Evolutionary conservation across 2,329 filamentous ascomycete genomes (phyloP).

Genomic region (Pseudogymnoascus sp.): DNA sequence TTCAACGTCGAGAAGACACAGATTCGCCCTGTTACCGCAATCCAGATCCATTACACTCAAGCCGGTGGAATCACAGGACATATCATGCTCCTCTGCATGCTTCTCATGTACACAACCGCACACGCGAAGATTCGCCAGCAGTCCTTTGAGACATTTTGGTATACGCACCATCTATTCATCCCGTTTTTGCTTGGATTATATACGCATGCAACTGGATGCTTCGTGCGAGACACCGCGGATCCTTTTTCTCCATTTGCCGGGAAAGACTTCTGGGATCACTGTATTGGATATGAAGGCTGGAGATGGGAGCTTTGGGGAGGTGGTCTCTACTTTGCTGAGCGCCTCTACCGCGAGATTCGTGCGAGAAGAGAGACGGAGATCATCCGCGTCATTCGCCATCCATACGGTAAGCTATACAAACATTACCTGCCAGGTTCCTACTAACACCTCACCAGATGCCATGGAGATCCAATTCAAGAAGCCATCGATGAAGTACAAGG

Average conservation of each 20-base stretch:
- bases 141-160: slow-evolving; percentile 98
- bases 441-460: slow-evolving; percentile 52
- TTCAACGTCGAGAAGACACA: slow-evolving; percentile 87
- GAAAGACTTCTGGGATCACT: slow-evolving; percentile 77
- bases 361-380: slow-evolving; percentile 79
- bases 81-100: slow-evolving; percentile 98
- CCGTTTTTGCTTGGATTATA: slow-evolving; percentile 91
- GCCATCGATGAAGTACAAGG: slow-evolving; percentile 95
- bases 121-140: slow-evolving; percentile 92
- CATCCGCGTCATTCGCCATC: slow-evolving; percentile 87
- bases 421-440: neutral
- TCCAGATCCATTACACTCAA: slow-evolving; percentile 87
- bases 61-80: slow-evolving; percentile 91
- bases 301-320: slow-evolving; percentile 89
- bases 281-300: slow-evolving; percentile 93
- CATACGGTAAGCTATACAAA: slow-evolving; percentile 58
- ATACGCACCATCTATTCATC: slow-evolving; percentile 97
- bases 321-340: slow-evolving; percentile 76
- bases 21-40: slow-evolving; percentile 67
- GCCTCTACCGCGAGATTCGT: slow-evolving; percentile 84
- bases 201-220: slow-evolving; percentile 92
- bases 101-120: slow-evolving; percentile 94
- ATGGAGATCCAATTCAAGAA: slow-evolving; percentile 97
- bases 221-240: slow-evolving; percentile 72
- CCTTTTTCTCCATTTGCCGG: slow-evolving; percentile 80